These are phyloP conservation scores for Leccinum pachyderme DNA, from an alignment of 1,284 basidiomycete genomes.

Conservation along the genomic window DNA sequence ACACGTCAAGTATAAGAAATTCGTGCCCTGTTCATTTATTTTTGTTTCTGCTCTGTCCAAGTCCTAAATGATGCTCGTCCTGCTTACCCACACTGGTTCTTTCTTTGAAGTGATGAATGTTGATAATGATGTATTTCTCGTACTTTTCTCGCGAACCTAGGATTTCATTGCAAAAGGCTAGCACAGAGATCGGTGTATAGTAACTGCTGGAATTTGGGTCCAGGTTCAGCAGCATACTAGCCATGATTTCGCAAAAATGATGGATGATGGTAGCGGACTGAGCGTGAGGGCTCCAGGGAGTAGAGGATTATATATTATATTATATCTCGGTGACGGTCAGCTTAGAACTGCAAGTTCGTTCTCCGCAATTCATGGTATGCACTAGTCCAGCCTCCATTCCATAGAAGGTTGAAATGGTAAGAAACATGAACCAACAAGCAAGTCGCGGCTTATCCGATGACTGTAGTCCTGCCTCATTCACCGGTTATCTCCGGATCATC, in stretches of 20 bases:
- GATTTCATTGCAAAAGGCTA: neutral
- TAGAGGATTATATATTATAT: neutral
- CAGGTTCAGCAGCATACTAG: neutral
- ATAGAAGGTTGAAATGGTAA: neutral
- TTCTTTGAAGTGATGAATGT: neutral
- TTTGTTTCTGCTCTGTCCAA: neutral
- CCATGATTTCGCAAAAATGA: neutral
- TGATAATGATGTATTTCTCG: neutral
- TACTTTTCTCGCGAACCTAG: neutral
- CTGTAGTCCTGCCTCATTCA: neutral
- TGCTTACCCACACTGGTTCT: neutral
- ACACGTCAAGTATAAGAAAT: neutral
- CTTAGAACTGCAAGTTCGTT: neutral
- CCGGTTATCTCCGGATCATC: neutral
- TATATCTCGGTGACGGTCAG: too few species aligned
- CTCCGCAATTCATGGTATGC: neutral
- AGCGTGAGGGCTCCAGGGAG: neutral
- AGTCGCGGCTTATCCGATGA: neutral
- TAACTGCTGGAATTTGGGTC: neutral
- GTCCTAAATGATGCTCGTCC: neutral
- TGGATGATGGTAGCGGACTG: neutral
- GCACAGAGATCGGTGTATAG: neutral
- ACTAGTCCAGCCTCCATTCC: neutral
- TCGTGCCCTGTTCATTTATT: neutral
- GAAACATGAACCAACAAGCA: too few species aligned